These are phyloP conservation scores for Thielaviopsis musarum DNA, from an alignment of 2,329 filamentous ascomycete genomes.

Conservation along the genomic window DNA sequence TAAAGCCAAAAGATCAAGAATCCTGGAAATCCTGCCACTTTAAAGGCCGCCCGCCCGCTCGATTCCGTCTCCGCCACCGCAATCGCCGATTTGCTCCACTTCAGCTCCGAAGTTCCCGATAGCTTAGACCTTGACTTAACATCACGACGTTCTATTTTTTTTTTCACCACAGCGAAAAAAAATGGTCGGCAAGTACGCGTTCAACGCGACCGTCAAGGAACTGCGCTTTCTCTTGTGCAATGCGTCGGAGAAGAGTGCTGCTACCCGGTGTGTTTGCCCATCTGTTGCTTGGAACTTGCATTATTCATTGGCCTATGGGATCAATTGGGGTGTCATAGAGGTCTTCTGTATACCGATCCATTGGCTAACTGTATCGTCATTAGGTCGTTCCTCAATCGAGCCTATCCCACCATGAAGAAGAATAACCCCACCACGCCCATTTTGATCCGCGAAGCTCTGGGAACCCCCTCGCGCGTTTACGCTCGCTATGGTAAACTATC, in stretches of 20 bases:
- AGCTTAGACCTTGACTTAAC: not conserved
- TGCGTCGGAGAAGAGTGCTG: constrained; percentile 76
- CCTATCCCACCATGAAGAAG: constrained; percentile 98
- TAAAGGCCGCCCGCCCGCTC: not conserved
- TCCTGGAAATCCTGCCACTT: not conserved
- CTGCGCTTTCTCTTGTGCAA: constrained; percentile 96
- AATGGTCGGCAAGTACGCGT: constrained; percentile 90
- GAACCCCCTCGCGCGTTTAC: constrained; percentile 71
- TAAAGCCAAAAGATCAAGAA: not conserved
- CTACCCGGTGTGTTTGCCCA: constrained; percentile 47
- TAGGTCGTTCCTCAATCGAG: constrained; percentile 76
- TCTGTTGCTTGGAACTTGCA: not conserved
- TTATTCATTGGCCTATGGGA: not conserved
- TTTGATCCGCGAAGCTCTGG: constrained; percentile 79
- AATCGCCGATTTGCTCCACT: not conserved
- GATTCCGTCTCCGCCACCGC: not conserved
- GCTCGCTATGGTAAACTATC: constrained; percentile 69
- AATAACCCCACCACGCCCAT: constrained; percentile 91
- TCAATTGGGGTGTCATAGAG: not conserved
- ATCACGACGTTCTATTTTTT: not conserved
- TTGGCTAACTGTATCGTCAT: constrained; percentile 7
- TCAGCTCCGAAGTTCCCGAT: not conserved
- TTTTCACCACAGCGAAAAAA: constrained; percentile 1
- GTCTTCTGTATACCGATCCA: not conserved
- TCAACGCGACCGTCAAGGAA: constrained; percentile 78